These are phyloP conservation scores for Chrysosporium queenslandicum DNA, from an alignment of 2,329 filamentous ascomycete species.

Conservation along the genomic window DNA sequence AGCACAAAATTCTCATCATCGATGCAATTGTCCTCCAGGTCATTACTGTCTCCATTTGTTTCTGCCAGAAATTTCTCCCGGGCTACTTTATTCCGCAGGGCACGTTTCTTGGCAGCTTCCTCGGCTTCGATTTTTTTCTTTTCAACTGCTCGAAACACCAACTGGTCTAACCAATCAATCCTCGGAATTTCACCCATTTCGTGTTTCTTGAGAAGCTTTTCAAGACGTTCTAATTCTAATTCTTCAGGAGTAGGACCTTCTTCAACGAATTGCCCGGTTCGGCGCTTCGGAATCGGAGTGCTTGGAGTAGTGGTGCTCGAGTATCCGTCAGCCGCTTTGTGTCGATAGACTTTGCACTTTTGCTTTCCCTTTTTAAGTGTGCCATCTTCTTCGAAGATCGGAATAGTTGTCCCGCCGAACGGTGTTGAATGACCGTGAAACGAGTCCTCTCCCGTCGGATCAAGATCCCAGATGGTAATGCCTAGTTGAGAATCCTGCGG, in stretches of 20 bases:
- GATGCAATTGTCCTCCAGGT: slow-evolving; percentile 18
- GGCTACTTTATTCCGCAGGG: slow-evolving; percentile 28
- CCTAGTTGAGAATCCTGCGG: slow-evolving; percentile 75
- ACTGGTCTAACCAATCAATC: slow-evolving; percentile 88
- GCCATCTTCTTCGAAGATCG: slow-evolving; percentile 86
- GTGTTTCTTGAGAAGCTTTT: slow-evolving; percentile 89
- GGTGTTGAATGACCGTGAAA: slow-evolving; percentile 70
- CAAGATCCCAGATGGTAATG: slow-evolving; percentile 91
- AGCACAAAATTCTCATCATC: slow-evolving; percentile 64
- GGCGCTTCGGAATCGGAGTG: slow-evolving; percentile 46
- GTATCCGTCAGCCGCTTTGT: slow-evolving; percentile 74
- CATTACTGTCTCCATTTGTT: slow-evolving; percentile 27
- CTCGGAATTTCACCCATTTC: slow-evolving; percentile 94
- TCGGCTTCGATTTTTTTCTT: slow-evolving; percentile 59
- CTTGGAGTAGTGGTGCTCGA: slow-evolving; percentile 71
- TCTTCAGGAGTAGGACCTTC: slow-evolving; percentile 55
- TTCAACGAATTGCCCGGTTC: slow-evolving; percentile 39
- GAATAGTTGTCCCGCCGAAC: slow-evolving; percentile 86
- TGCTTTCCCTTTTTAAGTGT: slow-evolving; percentile 85
- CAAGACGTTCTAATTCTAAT: slow-evolving; percentile 78
- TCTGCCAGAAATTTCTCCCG: slow-evolving; percentile 22
- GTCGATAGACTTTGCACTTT: slow-evolving; percentile 76
- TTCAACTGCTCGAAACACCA: slow-evolving; percentile 85
- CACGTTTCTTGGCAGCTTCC: slow-evolving; percentile 52
- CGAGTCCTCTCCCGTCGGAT: slow-evolving; percentile 61